Conservation (phyloP, 306 rosid species). For the Sechiopsis laciniata region DNA sequence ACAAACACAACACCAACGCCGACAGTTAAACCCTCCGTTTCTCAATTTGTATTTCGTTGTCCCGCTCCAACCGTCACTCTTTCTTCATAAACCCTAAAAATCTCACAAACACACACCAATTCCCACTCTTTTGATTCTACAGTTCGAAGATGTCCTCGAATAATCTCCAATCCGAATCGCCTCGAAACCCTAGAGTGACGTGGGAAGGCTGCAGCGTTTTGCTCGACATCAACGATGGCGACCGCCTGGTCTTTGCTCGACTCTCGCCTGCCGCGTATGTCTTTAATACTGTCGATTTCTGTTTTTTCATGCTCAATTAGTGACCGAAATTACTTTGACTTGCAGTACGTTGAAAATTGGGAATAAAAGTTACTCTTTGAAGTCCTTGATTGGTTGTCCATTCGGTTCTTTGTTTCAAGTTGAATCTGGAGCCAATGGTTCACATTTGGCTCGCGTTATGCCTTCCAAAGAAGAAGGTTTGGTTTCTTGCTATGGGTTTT, state of each 20-base stretch:
- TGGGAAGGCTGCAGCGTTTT: constrained; percentile 92
- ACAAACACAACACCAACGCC: neutral
- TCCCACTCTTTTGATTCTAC: neutral
- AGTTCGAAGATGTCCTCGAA: constrained; percentile 24
- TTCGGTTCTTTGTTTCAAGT: constrained; percentile 78
- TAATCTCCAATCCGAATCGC: constrained; percentile 14
- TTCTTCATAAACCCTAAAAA: constrained; percentile 12
- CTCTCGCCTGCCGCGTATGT: constrained; percentile 70
- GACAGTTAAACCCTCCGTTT: constrained; percentile 9
- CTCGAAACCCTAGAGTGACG: constrained; percentile 42
- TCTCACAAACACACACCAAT: neutral
- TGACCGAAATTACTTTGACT: constrained; percentile 9
- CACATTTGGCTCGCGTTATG: constrained; percentile 38
- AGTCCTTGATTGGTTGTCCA: constrained; percentile 61
- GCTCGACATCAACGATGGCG: constrained; percentile 88
- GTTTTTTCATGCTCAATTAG: neutral
- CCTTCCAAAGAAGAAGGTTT: constrained; percentile 49
- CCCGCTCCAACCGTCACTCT: neutral
- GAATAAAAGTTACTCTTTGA: constrained; percentile 64
- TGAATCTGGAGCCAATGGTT: constrained; percentile 46
- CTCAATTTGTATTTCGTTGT: neutral
- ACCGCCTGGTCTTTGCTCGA: constrained; percentile 87
- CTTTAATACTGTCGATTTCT: neutral
- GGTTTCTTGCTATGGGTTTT: neutral
- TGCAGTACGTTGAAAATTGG: constrained; percentile 75